Evolutionary conservation across 1,139 yeast species (phyloP), one percentile per base, ranked within the genome.

Genomic region (Yamadazyma spencermartinsiae): DNA sequence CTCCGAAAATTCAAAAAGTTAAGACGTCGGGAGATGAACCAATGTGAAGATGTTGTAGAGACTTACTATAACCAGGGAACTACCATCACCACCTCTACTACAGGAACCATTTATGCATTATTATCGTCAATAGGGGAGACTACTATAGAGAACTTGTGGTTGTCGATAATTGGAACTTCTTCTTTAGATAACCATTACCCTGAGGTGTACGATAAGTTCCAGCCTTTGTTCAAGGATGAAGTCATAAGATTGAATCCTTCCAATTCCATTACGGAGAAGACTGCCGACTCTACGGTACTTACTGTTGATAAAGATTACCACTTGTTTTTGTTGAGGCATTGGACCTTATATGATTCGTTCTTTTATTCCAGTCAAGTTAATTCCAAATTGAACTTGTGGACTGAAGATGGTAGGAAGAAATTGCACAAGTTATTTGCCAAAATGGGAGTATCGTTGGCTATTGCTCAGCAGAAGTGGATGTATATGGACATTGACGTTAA

Each of bases 291-390:
- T 21, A 71, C 80, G 2, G 64, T 80, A 1, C 64, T 90, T 17
- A 72, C 76, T 21, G 70, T 88, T 12, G 96, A 87, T 53, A 77
- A 83, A 29, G 98, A 94, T 58, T 92, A 87, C 60, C 83, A 89
- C 42, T 67, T 94, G 34, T 94, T 90, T 58, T 66, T 94, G 34
- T 70, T 92, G 39, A 81, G 98, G 35, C 97, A 92, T 60, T 90
- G 98, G 87, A 86, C 96, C 4, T 65, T 94, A 16, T 92, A 92
- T 61, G 95, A 92, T 49, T 76, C 97, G 42, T 89, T 94, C 65
- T 79, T 80, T 55, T 94, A 89, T 58, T 88, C 96, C 18, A 83
- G 89, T 45, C 92, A 84, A 55, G 89, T 92, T 31, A 88, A 90
- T 51, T 85, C 98, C 16, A 87, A 89, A 56, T 68, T 92, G 43